phyloP scores from a whole-genome alignment of 495 filamentous ascomycete genomes.

The Chlorociboria aeruginascens region DNA sequence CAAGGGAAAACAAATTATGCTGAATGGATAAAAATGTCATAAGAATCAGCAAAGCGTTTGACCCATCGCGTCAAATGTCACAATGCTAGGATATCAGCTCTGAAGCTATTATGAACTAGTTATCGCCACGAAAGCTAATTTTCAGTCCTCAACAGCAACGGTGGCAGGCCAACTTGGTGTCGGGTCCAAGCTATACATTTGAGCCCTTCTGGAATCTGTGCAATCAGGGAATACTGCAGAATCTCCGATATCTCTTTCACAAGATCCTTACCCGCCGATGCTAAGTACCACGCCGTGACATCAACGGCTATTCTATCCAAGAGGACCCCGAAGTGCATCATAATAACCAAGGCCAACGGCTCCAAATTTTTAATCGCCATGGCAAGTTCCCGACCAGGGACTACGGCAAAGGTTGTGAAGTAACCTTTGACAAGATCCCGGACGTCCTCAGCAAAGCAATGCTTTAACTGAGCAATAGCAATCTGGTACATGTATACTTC shows the following conservation, averaged over 20 bases:
- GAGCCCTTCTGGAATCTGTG: neutral
- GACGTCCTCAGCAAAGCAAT: slow-evolving; percentile 21
- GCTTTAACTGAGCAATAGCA: slow-evolving; percentile 13
- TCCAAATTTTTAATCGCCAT: slow-evolving; percentile 18
- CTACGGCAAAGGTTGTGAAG: slow-evolving; percentile 15
- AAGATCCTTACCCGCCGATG: neutral
- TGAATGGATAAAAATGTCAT: no score
- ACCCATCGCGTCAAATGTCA: no score
- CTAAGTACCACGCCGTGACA: slow-evolving; percentile 16
- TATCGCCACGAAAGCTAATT: no score
- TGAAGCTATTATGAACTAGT: no score
- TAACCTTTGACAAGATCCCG: slow-evolving; percentile 18
- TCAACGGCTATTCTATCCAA: slow-evolving; percentile 7
- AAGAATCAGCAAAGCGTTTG: no score
- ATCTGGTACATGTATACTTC: slow-evolving; percentile 5
- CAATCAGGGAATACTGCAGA: neutral
- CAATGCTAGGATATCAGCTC: no score
- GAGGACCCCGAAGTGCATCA: slow-evolving; percentile 23
- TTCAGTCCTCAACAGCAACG: no score
- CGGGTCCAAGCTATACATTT: slow-evolving; percentile 5
- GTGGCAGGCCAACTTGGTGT: neutral
- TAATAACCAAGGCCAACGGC: slow-evolving; percentile 23
- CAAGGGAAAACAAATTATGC: no score
- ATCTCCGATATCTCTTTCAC: slow-evolving; percentile 12
- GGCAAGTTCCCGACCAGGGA: slow-evolving; percentile 19